phyloP scores from a whole-genome alignment of 805 yeast genomes.

The Ogataea polymorpha region DNA sequence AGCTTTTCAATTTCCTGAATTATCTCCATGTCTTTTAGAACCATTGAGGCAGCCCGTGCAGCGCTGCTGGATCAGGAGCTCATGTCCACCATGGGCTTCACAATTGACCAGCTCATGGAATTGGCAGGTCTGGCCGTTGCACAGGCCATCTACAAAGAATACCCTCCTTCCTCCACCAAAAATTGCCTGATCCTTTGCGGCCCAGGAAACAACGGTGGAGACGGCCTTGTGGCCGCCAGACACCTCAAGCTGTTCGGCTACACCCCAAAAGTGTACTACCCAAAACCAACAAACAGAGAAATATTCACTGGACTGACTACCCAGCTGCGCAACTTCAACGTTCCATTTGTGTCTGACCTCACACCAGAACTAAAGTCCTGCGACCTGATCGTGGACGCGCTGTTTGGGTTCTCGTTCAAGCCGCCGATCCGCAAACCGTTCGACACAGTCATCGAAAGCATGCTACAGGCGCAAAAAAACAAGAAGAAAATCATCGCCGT shows the following conservation, averaged over 20 bases:
- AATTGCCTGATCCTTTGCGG: conserved; percentile 76
- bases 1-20: neutral
- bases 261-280: conserved; percentile 74
- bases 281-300: conserved; percentile 57
- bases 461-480: conserved; percentile 33
- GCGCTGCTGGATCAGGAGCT: conserved; percentile 78
- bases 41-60: conserved; percentile 55
- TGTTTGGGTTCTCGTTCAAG: conserved; percentile 91
- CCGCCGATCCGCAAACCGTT: conserved; percentile 87
- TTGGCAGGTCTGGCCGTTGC: conserved; percentile 95
- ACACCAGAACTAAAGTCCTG: conserved; percentile 32
- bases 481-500: conserved; percentile 67
- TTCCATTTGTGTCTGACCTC: conserved; percentile 48
- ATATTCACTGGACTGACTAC: conserved; percentile 58
- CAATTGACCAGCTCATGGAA: conserved; percentile 91
- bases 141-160: conserved; percentile 68
- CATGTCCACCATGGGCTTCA: conserved; percentile 76
- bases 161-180: conserved; percentile 47
- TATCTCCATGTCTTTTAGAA: conserved; percentile 33
- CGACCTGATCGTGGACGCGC: conserved; percentile 66
- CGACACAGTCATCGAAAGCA: conserved; percentile 41
- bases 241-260: conserved; percentile 82
- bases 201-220: conserved; percentile 97
- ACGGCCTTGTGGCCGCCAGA: conserved; percentile 93
- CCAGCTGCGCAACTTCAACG: conserved; percentile 65